Evolutionary conservation across 2,329 filamentous ascomycete species (phyloP), one percentile per base, ranked within the genome.

Genomic region (Cercospora sojina): DNA sequence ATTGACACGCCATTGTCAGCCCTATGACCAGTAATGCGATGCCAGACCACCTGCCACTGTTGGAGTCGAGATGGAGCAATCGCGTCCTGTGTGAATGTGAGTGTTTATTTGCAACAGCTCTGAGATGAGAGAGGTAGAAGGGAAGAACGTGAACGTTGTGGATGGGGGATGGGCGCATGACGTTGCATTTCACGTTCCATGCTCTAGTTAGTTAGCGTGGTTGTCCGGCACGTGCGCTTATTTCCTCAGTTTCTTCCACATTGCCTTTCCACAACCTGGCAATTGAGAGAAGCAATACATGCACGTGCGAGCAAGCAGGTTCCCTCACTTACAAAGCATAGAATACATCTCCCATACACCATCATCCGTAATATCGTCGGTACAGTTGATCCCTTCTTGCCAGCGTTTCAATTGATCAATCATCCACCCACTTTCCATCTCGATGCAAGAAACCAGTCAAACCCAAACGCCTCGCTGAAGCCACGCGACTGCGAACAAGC

Each of bases 1-100:
- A 16, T 18, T n/a, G 10, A 49, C 38, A 20, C 59, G 59, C 59
- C 59, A 51, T 49, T 61, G 59, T 49, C 38, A 61, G 43, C 43
- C 23, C 59, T 20, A 59, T 41, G 5, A 18, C 2, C 31, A 32
- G 31, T 32, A 32, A 12, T 32, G 10, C 31, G 31, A 32, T 32
- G 10, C 31, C 31, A 32, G 31, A 32, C 31, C 31, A 32, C 31
- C 31, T 32, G 31, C 31, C 31, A 32, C 31, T 32, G 31, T 32
- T 32, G 31, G 12, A 32, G 31, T 10, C 31, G 31, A 32, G 31
- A 32, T 32, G 31, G 12, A 32, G 35, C 16, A 41, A 41, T 1
- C 16, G 35, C 35, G 35, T 41, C 35, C 2, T 0, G 3, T 41
- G 7, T 8, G 3, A 2, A n/a, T 41, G 35, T n/a, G 35, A 7